Percentiles rank a stretch among this genome's conserved stretches.
phyloP scores from a whole-genome alignment of 1,284 basidiomycete genomes.

The Tilletia walkeri region DNA sequence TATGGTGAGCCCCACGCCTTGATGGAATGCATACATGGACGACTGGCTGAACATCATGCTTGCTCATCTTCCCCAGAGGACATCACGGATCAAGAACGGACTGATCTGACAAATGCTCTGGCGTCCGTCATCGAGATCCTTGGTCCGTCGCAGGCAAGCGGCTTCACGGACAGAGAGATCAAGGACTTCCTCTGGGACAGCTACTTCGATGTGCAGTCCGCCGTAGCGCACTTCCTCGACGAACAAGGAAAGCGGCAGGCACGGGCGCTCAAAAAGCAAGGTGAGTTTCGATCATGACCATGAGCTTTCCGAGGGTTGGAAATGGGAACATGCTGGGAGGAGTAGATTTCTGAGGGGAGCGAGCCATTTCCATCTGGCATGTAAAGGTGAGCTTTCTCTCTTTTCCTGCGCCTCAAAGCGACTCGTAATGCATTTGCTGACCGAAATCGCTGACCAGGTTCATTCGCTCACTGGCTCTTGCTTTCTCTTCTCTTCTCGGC shows the following conservation, averaged over 20 bases:
- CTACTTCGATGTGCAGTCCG: conserved; percentile 80
- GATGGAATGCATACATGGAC: no score
- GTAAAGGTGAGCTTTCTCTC: not conserved
- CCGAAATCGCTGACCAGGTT: conserved; percentile 13
- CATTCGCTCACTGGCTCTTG: conserved; percentile 10
- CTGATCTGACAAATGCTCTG: conserved; percentile 41
- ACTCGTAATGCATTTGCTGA: not conserved
- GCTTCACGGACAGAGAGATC: conserved; percentile 60
- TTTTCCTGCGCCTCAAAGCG: not conserved
- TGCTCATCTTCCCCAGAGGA: conserved; percentile 31
- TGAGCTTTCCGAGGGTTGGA: conserved; percentile 27
- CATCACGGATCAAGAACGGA: conserved; percentile 42
- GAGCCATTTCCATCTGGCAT: not conserved
- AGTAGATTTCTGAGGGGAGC: no score
- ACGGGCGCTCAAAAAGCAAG: conserved; percentile 38
- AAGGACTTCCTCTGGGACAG: conserved; percentile 81
- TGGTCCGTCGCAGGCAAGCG: conserved; percentile 36
- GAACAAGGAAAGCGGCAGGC: conserved; percentile 38
- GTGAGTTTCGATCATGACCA: conserved; percentile 27
- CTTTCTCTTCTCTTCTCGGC: conserved; percentile 65
- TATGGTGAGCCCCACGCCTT: conserved; percentile 27
- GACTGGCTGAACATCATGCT: not conserved
- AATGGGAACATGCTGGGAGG: not conserved
- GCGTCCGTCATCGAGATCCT: conserved; percentile 36
- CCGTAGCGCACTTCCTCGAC: conserved; percentile 67